Evolutionary conservation across 2,329 filamentous ascomycete species (phyloP).

Genomic region (Microdochium nivale): DNA sequence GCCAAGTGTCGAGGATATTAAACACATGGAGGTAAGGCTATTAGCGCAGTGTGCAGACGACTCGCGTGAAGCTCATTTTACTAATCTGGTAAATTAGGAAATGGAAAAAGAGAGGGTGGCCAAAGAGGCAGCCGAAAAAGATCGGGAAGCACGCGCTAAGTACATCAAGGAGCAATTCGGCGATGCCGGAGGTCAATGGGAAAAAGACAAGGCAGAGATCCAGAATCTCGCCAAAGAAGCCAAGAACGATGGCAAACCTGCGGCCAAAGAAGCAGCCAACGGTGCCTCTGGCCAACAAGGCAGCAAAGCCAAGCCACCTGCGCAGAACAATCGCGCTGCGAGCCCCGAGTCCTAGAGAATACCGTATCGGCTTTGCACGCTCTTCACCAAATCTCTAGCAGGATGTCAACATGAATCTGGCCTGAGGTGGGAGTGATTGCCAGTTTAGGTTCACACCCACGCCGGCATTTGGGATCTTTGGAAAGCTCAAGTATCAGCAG

Average conservation of each 20-base stretch:
- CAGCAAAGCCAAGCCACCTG: not conserved
- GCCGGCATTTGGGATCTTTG: no score
- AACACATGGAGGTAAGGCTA: constrained; percentile 74
- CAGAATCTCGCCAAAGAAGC: constrained; percentile 50
- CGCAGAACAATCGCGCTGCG: not conserved
- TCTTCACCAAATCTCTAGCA: no score
- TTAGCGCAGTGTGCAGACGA: not conserved
- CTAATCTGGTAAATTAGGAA: constrained; percentile 42
- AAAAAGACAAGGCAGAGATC: constrained; percentile 78
- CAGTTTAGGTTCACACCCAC: no score
- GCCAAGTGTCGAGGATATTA: constrained; percentile 93
- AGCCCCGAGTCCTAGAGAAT: not conserved
- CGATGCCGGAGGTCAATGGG: constrained; percentile 72
- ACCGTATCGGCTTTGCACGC: not conserved
- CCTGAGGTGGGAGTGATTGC: no score
- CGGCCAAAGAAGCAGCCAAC: not conserved
- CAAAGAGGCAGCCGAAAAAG: constrained; percentile 71
- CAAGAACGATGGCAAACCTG: not conserved
- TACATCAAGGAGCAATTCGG: constrained; percentile 77
- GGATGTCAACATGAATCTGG: no score
- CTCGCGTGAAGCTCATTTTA: constrained; percentile 7
- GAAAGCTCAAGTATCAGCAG: no score
- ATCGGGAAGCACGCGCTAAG: constrained; percentile 62
- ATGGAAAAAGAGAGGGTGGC: constrained; percentile 84
- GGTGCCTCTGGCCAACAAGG: not conserved